These are phyloP conservation scores for Cladophialophora immunda DNA, from an alignment of 2,329 filamentous ascomycete genomes.

Conservation along the genomic window DNA sequence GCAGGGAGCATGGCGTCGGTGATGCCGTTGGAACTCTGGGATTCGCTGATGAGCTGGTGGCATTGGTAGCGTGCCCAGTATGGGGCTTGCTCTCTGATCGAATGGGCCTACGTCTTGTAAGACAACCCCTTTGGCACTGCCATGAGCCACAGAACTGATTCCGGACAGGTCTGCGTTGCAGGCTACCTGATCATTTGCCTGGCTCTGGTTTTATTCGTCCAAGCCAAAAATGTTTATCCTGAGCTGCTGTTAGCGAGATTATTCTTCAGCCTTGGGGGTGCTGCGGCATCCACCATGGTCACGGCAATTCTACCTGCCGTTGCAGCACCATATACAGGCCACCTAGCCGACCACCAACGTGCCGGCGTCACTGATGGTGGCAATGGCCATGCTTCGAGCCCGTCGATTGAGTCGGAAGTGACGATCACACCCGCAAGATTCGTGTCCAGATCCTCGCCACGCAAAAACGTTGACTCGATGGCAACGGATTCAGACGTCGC, in stretches of 20 bases:
- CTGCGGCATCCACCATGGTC: slow-evolving; percentile 97
- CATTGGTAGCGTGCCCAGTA: slow-evolving; percentile 57
- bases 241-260: slow-evolving; percentile 84
- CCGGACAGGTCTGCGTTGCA: slow-evolving; percentile 63
- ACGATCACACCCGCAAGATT: slow-evolving; percentile 65
- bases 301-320: slow-evolving; percentile 87
- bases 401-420: slow-evolving; percentile 66
- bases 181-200: slow-evolving; percentile 85
- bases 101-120: slow-evolving; percentile 57
- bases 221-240: slow-evolving; percentile 86
- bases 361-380: slow-evolving; percentile 10
- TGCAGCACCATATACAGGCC: slow-evolving; percentile 38
- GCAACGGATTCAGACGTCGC: slow-evolving; percentile 28
- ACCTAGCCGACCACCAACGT: slow-evolving; percentile 33
- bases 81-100: slow-evolving; percentile 61
- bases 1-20: slow-evolving; percentile 63
- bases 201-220: slow-evolving; percentile 80
- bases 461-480: slow-evolving; percentile 27
- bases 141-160: slow-evolving; percentile 22
- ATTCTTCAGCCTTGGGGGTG: slow-evolving; percentile 88
- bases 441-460: slow-evolving; percentile 33
- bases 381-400: slow-evolving; percentile 53
- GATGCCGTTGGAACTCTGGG: slow-evolving; percentile 66
- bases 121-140: slow-evolving; percentile 29
- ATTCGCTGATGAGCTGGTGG: slow-evolving; percentile 60